These are phyloP conservation scores for Physcomitrellopsis africana DNA, from an alignment of 225 moss, liverwort and hornwort genomes.

Conservation along the genomic window DNA sequence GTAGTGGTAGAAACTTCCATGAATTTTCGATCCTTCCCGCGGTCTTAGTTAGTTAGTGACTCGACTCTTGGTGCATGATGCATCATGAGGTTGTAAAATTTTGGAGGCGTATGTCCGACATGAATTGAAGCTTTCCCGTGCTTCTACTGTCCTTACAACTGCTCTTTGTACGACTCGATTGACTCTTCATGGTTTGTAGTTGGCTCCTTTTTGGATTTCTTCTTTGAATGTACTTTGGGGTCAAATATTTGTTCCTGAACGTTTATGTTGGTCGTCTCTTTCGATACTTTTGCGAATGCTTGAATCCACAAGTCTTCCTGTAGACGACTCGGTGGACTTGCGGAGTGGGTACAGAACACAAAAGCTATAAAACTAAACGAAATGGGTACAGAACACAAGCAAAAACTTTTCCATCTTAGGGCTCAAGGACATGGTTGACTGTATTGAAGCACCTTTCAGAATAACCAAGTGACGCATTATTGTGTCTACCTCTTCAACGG, in stretches of 20 bases:
- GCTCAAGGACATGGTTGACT: no score
- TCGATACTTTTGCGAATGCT: no score
- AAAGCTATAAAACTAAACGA: no score
- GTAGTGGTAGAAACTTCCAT: conserved; percentile 22
- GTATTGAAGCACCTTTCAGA: no score
- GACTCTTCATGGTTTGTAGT: not conserved
- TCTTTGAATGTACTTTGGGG: not conserved
- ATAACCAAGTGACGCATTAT: no score
- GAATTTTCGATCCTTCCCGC: conserved; percentile 14
- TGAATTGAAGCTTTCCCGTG: conserved; percentile 27
- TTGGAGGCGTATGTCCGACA: conserved; percentile 37
- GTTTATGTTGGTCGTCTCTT: no score
- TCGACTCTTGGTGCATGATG: conserved; percentile 34
- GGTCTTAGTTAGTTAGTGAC: conserved; percentile 32
- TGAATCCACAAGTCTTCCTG: no score
- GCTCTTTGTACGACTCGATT: conserved; percentile 3
- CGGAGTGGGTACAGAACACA: no score
- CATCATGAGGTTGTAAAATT: conserved; percentile 52
- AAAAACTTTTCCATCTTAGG: no score
- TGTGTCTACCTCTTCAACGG: no score
- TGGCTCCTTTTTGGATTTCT: not conserved
- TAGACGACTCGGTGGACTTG: no score
- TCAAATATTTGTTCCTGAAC: not conserved
- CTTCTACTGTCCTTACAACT: conserved; percentile 14
- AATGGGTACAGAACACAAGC: no score